Base-by-base conservation (phyloP, 768 basidiomycete genomes). In the Boletales sp. region DNA sequence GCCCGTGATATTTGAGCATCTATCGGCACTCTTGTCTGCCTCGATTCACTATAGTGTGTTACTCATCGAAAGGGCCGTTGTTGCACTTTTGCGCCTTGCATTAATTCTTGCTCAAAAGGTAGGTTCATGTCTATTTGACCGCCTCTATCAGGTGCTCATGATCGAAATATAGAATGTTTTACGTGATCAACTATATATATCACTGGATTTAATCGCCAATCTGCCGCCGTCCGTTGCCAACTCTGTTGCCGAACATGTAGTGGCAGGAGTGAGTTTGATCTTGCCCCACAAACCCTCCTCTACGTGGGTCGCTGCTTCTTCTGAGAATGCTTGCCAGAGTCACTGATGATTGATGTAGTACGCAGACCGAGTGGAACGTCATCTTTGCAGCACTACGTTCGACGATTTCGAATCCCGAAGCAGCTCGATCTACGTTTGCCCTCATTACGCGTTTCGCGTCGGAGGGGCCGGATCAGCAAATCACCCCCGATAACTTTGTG, bases 301-400 rank as follows among this genome's bases (percentile, higher is more conserved):
- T 55, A 78, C 79, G 90, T 64, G 19, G 24, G 51, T 13, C 36
- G 3, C 35, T 13, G 27, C 35, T 14, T 35, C 4, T 21, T 11
- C 17, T 15, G 30, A 13, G 15, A 17, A 38, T 27, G 21, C 24
- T 34, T 10, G 30, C 3, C 24, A 0, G 29, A 17, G 48, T 45
- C 29, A 31, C 43, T 59, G 36, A 65, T 7, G 19, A 31, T 43
- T 19, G 31, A 48, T 54, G 0, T 47, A 92, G 86, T 48, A 94
- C 93, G 1, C 86, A 88, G 56, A 97, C 95, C 1, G 95, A 98
- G 65, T 99, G 95, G 95, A 93, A 90, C 53, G 73, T 98, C 36
- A 80, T 94, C 18, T 90, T 94, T 60, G 88, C 90, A 1, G 74
- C 97, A 27, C 78, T 98, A 55, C 83, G 90, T 42, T 86, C 86